phyloP scores from a whole-genome alignment of 176 grass and related monocot species.

The Saccharum officinarum region DNA sequence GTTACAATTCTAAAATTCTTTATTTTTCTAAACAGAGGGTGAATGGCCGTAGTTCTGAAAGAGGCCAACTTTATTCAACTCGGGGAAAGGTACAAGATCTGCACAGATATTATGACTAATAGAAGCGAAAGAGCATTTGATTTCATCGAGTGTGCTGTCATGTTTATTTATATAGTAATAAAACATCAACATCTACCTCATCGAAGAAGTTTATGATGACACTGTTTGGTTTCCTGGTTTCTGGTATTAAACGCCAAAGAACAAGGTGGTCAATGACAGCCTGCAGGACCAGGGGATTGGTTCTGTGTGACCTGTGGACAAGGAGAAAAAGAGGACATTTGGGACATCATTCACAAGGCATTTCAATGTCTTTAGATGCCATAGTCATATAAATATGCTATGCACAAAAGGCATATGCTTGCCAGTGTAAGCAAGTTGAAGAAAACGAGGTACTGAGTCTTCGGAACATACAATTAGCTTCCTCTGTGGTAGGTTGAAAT shows the following conservation, averaged over 20 bases:
- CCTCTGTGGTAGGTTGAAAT: conserved; percentile 92
- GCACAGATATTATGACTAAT: conserved; percentile 1
- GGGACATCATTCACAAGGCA: conserved; percentile 24
- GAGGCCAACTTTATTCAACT: not conserved
- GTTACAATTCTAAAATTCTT: not conserved
- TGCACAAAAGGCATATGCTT: conserved; percentile 42
- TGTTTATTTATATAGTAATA: conserved; percentile 34
- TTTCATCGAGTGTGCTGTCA: conserved; percentile 10
- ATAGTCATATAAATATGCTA: conserved; percentile 36
- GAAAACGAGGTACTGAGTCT: conserved; percentile 9
- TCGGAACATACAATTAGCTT: conserved; percentile 72
- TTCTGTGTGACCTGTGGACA: conserved; percentile 84
- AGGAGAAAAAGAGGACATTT: conserved; percentile 23
- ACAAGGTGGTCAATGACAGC: conserved; percentile 93
- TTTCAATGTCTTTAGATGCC: conserved; percentile 28
- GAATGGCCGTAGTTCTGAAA: not conserved
- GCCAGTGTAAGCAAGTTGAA: conserved; percentile 1
- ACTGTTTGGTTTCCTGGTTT: conserved; percentile 92
- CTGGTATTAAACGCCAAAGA: conserved; percentile 97
- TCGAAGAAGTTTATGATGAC: conserved; percentile 99
- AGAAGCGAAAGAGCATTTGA: conserved; percentile 35
- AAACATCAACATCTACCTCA: conserved; percentile 59
- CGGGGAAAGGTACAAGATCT: not conserved
- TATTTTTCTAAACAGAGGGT: not conserved
- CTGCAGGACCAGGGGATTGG: conserved; percentile 78